Base-by-base conservation (phyloP, 768 basidiomycete species). In the Nidula microcarpa region DNA sequence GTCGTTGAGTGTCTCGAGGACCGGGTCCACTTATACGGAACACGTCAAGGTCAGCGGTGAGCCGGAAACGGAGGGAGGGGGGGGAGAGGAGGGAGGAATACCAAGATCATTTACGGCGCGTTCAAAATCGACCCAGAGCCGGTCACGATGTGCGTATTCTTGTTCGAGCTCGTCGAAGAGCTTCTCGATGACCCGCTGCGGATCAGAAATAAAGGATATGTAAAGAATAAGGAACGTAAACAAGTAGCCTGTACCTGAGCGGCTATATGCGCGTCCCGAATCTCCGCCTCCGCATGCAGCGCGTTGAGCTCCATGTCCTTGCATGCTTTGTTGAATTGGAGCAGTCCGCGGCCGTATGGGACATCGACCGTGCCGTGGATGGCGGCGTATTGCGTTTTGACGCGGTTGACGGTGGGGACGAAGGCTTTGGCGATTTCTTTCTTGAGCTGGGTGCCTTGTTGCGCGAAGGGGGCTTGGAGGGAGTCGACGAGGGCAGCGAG, bases 241-340 rank as follows among this genome's bases (percentile, higher is more conserved):
- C 71, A 54, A 58, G 23, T 4, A 23, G 23, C 23, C 23, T 23
- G 23, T 23, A 81, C 84, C 72, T 82, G 72, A 23, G 74, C 71
- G 7, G 67, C 67, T 16, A 62, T 50, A 53, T 75, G 75, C 32
- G 69, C 66, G 8, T 68, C 60, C 56, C 67, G 68, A 16, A 80
- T 53, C 17, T 74, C 70, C 51, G 74, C 69, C 53, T 80, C 68
- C 54, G 80, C 77, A 34, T 66, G 68, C 33, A 79, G 68, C 13
- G 69, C 66, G 14, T 74, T 60, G 0, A 63, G 59, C 61, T 89
- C 87, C 47, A 78, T 66, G 9, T 69, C 70, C 60, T 80, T 81
- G 64, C 82, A 78, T 17, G 75, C 79, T 14, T 75, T 73, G 61
- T 86, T 78, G 66, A 87, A 81, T 5, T 68, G 63, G 9, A 80